phyloP scores from a whole-genome alignment of 1,284 basidiomycete genomes.

The Lentinula novae-zelandiae region DNA sequence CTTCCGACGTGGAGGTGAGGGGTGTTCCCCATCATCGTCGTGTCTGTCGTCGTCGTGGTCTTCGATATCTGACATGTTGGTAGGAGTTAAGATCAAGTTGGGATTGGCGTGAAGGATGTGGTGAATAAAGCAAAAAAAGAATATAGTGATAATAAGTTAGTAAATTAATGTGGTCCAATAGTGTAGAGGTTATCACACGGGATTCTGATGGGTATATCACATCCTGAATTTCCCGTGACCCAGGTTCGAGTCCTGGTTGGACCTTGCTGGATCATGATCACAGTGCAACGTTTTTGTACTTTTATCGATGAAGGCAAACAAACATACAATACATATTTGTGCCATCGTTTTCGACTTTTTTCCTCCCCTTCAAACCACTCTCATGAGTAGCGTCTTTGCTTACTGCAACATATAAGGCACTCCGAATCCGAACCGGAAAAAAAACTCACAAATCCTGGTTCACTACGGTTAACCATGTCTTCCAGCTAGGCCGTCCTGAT shows the following conservation, averaged over 20 bases:
- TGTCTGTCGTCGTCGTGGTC: conserved; percentile 47
- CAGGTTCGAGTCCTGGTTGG: conserved; percentile 15
- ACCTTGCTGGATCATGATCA: conserved; percentile 2
- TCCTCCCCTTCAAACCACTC: too few species aligned
- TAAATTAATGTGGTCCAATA: neutral
- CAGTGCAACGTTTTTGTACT: too few species aligned
- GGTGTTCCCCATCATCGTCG: conserved; percentile 34
- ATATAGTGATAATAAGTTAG: too few species aligned
- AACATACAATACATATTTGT: too few species aligned
- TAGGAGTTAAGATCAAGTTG: conserved; percentile 1
- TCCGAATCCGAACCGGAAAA: too few species aligned
- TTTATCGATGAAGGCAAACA: too few species aligned
- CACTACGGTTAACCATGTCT: too few species aligned
- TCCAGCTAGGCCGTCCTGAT: too few species aligned
- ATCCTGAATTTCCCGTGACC: conserved; percentile 6
- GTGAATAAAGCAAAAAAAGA: neutral
- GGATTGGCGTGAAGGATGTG: neutral
- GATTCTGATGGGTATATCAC: neutral
- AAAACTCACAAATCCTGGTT: too few species aligned
- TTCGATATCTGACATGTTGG: conserved; percentile 52
- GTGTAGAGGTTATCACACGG: conserved; percentile 10
- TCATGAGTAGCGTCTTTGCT: too few species aligned
- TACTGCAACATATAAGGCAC: too few species aligned
- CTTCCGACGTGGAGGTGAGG: conserved; percentile 23
- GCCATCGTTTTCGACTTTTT: too few species aligned